Conservation (phyloP, 192 early-diverging fungal genomes). For the Coemansia biformis region DNA sequence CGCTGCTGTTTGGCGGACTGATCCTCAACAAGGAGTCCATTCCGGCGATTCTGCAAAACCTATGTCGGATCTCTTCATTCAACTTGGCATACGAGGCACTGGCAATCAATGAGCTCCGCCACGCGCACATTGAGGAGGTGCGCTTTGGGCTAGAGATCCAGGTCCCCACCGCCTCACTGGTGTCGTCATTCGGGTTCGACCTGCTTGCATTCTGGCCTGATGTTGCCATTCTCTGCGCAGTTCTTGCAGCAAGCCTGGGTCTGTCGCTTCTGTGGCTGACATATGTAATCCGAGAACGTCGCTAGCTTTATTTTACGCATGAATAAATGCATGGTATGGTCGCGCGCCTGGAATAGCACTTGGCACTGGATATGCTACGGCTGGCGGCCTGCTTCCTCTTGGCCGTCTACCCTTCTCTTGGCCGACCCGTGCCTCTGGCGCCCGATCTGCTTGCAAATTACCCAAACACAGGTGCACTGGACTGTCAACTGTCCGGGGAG, state of each 20-base stretch:
- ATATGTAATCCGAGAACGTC: slow-evolving; percentile 72
- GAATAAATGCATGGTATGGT: too few species aligned
- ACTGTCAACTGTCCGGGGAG: too few species aligned
- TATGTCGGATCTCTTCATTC: slow-evolving; percentile 67
- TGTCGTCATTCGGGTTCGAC: slow-evolving; percentile 86
- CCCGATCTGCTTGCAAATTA: too few species aligned
- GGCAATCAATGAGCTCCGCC: slow-evolving; percentile 82
- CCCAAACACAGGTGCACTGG: too few species aligned
- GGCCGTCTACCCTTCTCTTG: too few species aligned
- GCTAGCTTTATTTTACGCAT: slow-evolving; percentile 51
- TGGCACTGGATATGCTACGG: too few species aligned
- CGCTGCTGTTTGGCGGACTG: slow-evolving; percentile 86
- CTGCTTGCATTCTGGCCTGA: slow-evolving; percentile 78
- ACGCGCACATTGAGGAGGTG: slow-evolving; percentile 71
- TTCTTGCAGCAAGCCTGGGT: slow-evolving; percentile 59
- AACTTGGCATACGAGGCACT: slow-evolving; percentile 87
- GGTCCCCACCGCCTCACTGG: slow-evolving; percentile 76
- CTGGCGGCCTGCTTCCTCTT: too few species aligned
- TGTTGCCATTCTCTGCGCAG: slow-evolving; percentile 55
- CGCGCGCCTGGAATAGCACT: too few species aligned
- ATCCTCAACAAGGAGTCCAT: slow-evolving; percentile 85
- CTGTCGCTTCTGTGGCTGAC: slow-evolving; percentile 74
- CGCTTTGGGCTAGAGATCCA: slow-evolving; percentile 79
- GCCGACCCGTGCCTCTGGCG: too few species aligned
- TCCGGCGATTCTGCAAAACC: slow-evolving; percentile 58